These are phyloP conservation scores for Penicillium sp. DNA, from an alignment of 2,329 filamentous ascomycete species.

Conservation along the genomic window DNA sequence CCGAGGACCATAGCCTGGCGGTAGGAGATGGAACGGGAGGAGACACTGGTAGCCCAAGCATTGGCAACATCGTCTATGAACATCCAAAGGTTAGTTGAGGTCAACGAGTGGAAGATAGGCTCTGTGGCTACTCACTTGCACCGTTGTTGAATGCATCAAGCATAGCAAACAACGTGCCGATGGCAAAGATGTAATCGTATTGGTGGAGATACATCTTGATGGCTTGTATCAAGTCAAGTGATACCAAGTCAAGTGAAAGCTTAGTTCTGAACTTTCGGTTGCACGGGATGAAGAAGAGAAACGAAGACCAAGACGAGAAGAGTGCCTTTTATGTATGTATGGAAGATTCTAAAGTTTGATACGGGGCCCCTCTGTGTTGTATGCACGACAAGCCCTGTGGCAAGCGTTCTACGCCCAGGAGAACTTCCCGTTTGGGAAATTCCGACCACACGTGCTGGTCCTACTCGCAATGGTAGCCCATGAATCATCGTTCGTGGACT, in stretches of 20 bases:
- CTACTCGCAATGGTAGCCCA: constrained; percentile 18
- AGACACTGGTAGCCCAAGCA: constrained; percentile 77
- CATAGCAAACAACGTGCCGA: constrained; percentile 73
- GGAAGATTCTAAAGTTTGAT: neutral
- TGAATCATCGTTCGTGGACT: constrained; percentile 5
- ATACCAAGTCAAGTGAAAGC: constrained; percentile 2
- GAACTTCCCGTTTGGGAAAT: constrained; percentile 1
- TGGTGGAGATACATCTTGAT: constrained; percentile 59
- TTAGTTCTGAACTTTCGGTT: neutral
- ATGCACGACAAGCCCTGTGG: constrained; percentile 4
- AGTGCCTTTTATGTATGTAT: constrained; percentile 10
- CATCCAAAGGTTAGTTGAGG: neutral
- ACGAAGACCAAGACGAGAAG: neutral
- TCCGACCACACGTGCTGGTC: constrained; percentile 20
- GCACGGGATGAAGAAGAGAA: constrained; percentile 2
- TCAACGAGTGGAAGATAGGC: neutral
- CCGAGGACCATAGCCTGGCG: constrained; percentile 49
- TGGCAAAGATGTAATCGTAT: constrained; percentile 71
- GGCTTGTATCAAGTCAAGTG: neutral
- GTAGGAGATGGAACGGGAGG: constrained; percentile 63
- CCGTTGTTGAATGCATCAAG: constrained; percentile 78
- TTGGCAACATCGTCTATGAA: constrained; percentile 72
- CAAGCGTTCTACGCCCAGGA: neutral
- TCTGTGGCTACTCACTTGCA: constrained; percentile 59
- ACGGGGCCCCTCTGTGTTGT: neutral